Percentiles rank a stretch among this genome's conserved stretches.
Evolutionary conservation across 2,329 filamentous ascomycete species (phyloP).

Genomic region (Penicillium capsulatum): DNA sequence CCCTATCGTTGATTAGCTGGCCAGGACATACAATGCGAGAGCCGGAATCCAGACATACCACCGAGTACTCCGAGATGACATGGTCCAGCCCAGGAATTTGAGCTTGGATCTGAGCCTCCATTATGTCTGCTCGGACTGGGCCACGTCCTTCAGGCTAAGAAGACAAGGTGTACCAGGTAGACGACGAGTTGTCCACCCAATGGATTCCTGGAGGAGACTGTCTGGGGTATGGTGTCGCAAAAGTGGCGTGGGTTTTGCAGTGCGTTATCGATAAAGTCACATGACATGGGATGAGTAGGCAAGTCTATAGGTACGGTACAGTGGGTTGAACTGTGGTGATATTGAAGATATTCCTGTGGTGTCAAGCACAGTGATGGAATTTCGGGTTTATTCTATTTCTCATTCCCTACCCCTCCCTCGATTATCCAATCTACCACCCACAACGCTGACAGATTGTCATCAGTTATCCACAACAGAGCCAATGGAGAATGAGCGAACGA

Average conservation of each 20-base stretch:
- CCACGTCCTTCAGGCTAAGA: background rate
- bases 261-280: constrained; percentile 27
- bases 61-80: constrained; percentile 84
- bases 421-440: too few relatives aligned
- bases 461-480: too few relatives aligned
- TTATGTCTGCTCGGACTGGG: constrained; percentile 35
- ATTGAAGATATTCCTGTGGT: too few relatives aligned
- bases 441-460: too few relatives aligned
- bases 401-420: too few relatives aligned
- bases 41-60: constrained; percentile 41
- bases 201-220: constrained; percentile 8
- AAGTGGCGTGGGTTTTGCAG: constrained; percentile 19
- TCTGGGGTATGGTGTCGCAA: constrained; percentile 15
- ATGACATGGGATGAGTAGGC: constrained; percentile 4
- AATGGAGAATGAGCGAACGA: too few relatives aligned
- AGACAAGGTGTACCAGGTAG: background rate
- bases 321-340: too few relatives aligned
- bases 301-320: too few relatives aligned
- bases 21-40: background rate
- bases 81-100: constrained; percentile 84
- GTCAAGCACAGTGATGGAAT: too few relatives aligned
- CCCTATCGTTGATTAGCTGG: constrained; percentile 47
- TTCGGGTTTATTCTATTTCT: too few relatives aligned
- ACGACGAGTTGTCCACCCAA: constrained; percentile 3
- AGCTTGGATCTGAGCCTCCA: constrained; percentile 84